phyloP scores from a whole-genome alignment of 441 rosid genomes.

The Jatropha podagrica region DNA sequence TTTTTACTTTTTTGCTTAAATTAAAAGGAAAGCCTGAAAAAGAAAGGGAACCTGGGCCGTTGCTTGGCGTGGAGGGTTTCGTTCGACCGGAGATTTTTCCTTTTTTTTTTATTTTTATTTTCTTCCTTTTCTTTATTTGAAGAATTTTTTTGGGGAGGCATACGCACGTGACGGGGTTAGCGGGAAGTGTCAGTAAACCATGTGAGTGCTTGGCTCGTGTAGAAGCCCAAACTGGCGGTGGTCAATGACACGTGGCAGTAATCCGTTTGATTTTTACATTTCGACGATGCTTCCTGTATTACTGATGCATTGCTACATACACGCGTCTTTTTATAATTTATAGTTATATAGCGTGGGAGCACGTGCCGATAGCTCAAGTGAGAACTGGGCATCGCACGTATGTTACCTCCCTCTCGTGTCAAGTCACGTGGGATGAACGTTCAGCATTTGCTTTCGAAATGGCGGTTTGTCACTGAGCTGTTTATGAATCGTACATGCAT shows the following conservation, averaged over 20 bases:
- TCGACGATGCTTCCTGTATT: slow-evolving; percentile 8
- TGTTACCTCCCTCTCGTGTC: slow-evolving; percentile 7
- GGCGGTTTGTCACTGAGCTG: background rate
- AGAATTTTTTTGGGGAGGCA: slow-evolving; percentile 8
- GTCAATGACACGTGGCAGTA: slow-evolving; percentile 39
- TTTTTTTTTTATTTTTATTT: background rate
- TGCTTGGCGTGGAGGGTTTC: slow-evolving; percentile 52
- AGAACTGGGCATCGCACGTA: slow-evolving; percentile 32
- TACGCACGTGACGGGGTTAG: slow-evolving; percentile 38
- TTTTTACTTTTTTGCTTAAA: slow-evolving; percentile 31
- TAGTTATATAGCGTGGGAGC: slow-evolving; percentile 30
- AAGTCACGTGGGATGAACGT: slow-evolving; percentile 28
- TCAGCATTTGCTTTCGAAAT: slow-evolving; percentile 14
- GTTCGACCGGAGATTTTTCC: background rate
- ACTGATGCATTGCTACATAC: background rate
- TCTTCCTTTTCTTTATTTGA: no score
- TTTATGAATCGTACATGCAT: no score
- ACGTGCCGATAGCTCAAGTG: slow-evolving; percentile 46
- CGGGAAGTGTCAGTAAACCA: slow-evolving; percentile 43
- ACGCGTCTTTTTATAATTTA: slow-evolving; percentile 3
- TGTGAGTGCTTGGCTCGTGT: slow-evolving; percentile 43
- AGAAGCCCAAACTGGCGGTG: slow-evolving; percentile 45
- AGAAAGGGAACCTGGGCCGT: slow-evolving; percentile 37
- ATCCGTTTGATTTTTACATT: background rate
- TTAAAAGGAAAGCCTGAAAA: slow-evolving; percentile 46